Conservation (phyloP, 2,329 filamentous ascomycete species). For the Ophiostoma populinum region DNA sequence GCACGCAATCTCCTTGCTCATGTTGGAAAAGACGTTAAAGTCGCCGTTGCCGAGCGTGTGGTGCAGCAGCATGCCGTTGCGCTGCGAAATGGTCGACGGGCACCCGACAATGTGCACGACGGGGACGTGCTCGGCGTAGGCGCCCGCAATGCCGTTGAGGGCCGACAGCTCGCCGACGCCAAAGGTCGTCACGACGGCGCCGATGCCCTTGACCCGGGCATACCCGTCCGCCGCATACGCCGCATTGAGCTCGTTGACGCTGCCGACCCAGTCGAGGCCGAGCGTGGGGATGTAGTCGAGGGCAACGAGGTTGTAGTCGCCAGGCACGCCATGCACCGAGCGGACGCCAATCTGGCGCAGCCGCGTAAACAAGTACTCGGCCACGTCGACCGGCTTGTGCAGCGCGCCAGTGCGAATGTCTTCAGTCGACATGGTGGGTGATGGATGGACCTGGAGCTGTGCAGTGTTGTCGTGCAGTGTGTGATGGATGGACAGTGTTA, state of each 20-base stretch:
- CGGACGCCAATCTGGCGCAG: conserved; percentile 29
- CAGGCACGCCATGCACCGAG: conserved; percentile 32
- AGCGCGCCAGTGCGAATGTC: conserved; percentile 12
- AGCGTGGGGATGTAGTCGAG: conserved; percentile 31
- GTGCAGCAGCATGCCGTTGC: conserved; percentile 19
- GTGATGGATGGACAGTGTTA: too few species aligned
- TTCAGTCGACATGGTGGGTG: conserved; percentile 7
- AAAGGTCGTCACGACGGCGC: conserved; percentile 40
- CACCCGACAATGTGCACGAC: conserved; percentile 33
- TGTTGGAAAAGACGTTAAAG: conserved; percentile 51
- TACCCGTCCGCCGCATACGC: conserved; percentile 45
- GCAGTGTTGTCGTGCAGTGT: neutral
- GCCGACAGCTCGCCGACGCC: conserved; percentile 38
- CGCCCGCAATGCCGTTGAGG: conserved; percentile 37
- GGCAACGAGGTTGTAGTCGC: conserved; percentile 35
- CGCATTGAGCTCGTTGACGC: conserved; percentile 37
- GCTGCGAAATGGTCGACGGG: conserved; percentile 13
- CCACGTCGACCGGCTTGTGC: conserved; percentile 29
- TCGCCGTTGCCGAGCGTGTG: conserved; percentile 44
- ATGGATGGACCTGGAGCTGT: neutral
- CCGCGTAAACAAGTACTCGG: conserved; percentile 33
- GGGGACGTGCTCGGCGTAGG: conserved; percentile 37
- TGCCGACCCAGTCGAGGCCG: conserved; percentile 30
- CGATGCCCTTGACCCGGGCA: conserved; percentile 37
- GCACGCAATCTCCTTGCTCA: conserved; percentile 56